A percentile compares a stretch with the other conserved stretches of the same genome.
These are phyloP conservation scores for Zygosaccharomyces pseudobailii DNA, from an alignment of 1,139 yeast genomes.

Conservation along the genomic window DNA sequence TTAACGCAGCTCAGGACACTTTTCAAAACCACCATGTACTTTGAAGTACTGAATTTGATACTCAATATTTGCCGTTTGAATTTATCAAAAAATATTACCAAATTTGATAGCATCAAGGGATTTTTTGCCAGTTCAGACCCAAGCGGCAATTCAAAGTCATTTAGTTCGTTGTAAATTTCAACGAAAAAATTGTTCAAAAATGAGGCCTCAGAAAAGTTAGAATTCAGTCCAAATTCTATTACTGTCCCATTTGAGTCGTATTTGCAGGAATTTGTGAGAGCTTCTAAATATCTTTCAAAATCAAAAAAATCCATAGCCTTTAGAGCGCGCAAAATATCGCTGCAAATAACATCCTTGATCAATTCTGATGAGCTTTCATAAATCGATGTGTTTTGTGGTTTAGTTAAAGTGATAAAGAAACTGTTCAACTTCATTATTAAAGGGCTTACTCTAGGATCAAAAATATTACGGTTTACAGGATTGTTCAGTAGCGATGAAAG, in stretches of 20 bases:
- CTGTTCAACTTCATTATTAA: slow-evolving; percentile 25
- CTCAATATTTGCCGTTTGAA: slow-evolving; percentile 4
- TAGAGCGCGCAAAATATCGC: slow-evolving; percentile 22
- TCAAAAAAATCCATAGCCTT: slow-evolving; percentile 18
- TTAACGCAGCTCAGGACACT: slow-evolving; percentile 26
- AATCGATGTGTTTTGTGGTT: slow-evolving; percentile 30
- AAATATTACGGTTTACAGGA: slow-evolving; percentile 14
- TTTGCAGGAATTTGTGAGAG: slow-evolving; percentile 11
- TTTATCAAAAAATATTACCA: slow-evolving; percentile 10
- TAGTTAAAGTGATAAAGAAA: slow-evolving; percentile 28
- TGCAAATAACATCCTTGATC: slow-evolving; percentile 21
- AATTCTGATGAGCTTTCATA: slow-evolving; percentile 25
- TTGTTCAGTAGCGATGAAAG: slow-evolving; percentile 14
- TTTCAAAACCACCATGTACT: slow-evolving; percentile 10
- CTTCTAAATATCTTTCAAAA: slow-evolving; percentile 23
- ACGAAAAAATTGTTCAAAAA: slow-evolving; percentile 12
- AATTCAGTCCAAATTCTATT: neutral
- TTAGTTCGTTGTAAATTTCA: slow-evolving; percentile 7
- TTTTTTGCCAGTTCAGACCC: slow-evolving; percentile 9
- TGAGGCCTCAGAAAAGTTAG: slow-evolving; percentile 13
- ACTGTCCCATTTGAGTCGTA: neutral
- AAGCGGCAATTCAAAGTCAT: slow-evolving; percentile 6
- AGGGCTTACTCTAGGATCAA: slow-evolving; percentile 20
- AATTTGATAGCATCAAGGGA: slow-evolving; percentile 15
- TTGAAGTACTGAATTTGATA: slow-evolving; percentile 4